phyloP scores from a whole-genome alignment of 176 grass and related monocot species.

The Zizania latifolia region DNA sequence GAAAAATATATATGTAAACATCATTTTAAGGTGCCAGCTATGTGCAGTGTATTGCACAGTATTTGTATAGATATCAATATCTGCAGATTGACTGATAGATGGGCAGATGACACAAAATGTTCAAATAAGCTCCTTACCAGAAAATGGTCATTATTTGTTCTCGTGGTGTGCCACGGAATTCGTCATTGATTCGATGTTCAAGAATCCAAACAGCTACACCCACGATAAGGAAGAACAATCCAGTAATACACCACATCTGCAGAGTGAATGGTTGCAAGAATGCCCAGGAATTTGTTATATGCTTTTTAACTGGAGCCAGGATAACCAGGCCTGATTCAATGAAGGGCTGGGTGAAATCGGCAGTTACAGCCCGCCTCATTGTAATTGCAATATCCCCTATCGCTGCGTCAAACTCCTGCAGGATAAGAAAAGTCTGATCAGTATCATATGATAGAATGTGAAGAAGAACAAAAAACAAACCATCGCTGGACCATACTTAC shows the following conservation, averaged over 20 bases:
- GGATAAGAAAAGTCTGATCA: slow-evolving; percentile 17
- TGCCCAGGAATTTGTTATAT: slow-evolving; percentile 66
- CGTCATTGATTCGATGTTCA: slow-evolving; percentile 92
- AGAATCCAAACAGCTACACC: slow-evolving; percentile 88
- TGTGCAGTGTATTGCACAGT: neutral
- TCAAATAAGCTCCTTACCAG: slow-evolving; percentile 47
- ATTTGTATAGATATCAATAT: slow-evolving; percentile 7
- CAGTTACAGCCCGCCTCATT: slow-evolving; percentile 51
- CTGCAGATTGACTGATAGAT: neutral
- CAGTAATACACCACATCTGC: slow-evolving; percentile 83
- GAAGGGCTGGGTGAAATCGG: slow-evolving; percentile 91
- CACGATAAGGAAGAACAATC: slow-evolving; percentile 64
- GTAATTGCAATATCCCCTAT: slow-evolving; percentile 82
- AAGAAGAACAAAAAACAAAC: neutral
- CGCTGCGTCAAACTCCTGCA: slow-evolving; percentile 73
- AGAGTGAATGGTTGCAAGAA: slow-evolving; percentile 87
- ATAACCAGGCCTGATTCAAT: slow-evolving; percentile 86
- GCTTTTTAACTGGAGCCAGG: slow-evolving; percentile 63
- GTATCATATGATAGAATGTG: slow-evolving; percentile 14
- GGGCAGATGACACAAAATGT: neutral
- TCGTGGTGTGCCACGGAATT: slow-evolving; percentile 73
- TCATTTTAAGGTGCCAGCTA: neutral
- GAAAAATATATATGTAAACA: neutral
- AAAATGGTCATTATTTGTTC: slow-evolving; percentile 76
- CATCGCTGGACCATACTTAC: slow-evolving; percentile 45